Conservation (phyloP, 2,329 filamentous ascomycete species). For the Fusarium nisikadoi region DNA sequence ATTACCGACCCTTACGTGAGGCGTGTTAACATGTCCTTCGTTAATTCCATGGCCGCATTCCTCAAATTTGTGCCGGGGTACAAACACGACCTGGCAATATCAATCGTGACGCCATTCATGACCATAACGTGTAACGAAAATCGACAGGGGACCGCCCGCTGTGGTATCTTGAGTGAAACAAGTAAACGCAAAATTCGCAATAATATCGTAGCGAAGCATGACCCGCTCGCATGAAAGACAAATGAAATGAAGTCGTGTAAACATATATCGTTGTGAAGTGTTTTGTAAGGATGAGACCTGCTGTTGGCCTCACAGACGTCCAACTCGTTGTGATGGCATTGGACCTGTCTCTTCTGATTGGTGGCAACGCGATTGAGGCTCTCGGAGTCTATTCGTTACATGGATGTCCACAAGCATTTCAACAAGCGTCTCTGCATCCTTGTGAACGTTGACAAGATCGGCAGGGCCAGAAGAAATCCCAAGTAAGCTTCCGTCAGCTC, state of each 20-base stretch:
- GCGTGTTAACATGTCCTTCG: conserved; percentile 29
- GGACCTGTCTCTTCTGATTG: conserved; percentile 53
- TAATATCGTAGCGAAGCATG: conserved; percentile 7
- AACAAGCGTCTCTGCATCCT: conserved; percentile 63
- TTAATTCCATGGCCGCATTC: conserved; percentile 25
- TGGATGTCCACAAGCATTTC: conserved; percentile 64
- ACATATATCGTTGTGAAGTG: conserved; percentile 8
- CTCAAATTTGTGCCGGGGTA: conserved; percentile 7
- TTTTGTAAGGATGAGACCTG: neutral
- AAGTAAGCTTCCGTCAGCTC: conserved; percentile 50
- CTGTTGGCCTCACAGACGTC: neutral
- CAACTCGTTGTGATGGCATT: conserved; percentile 47
- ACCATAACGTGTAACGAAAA: conserved; percentile 42
- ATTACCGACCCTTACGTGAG: conserved; percentile 18
- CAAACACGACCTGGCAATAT: conserved; percentile 19
- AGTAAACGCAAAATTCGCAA: conserved; percentile 18
- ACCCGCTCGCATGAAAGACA: conserved; percentile 5
- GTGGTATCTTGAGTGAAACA: conserved; percentile 47
- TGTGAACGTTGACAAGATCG: conserved; percentile 59
- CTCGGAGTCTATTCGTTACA: conserved; percentile 51
- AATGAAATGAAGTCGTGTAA: conserved; percentile 18
- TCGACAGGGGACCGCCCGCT: conserved; percentile 33
- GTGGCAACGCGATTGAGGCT: conserved; percentile 40
- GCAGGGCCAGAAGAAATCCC: conserved; percentile 49
- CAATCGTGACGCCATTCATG: conserved; percentile 42